Percentiles rank a stretch among this genome's conserved stretches.
Evolutionary conservation across 164 flowering plant genomes (phyloP).

Genomic region (Nymphaea thermarum): DNA sequence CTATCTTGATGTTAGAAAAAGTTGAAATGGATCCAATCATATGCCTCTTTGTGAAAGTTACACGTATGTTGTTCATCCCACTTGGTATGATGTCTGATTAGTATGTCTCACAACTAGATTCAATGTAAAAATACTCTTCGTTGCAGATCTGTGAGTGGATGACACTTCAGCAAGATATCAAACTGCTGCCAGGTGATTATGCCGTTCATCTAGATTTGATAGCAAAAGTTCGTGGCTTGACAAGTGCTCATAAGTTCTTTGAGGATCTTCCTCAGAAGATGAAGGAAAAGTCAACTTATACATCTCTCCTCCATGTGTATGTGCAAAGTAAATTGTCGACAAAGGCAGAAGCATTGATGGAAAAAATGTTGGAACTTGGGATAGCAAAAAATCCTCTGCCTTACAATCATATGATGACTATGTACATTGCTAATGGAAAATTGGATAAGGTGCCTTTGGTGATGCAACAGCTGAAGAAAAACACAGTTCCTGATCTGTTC

Average conservation of each 20-base stretch:
- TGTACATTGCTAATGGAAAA: slow-evolving; percentile 54
- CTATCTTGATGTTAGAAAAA: too few relatives aligned
- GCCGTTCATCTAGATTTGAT: slow-evolving; percentile 93
- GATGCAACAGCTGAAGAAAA: slow-evolving; percentile 45
- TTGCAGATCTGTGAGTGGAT: slow-evolving; percentile 94
- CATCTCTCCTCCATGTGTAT: slow-evolving; percentile 74
- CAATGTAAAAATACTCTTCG: slow-evolving; percentile 1
- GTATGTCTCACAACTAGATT: not conserved
- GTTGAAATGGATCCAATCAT: too few relatives aligned
- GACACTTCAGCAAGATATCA: slow-evolving; percentile 50
- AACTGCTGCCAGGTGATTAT: slow-evolving; percentile 72
- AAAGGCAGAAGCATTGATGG: slow-evolving; percentile 81
- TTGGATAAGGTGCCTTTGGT: slow-evolving; percentile 44
- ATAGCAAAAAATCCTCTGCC: slow-evolving; percentile 51
- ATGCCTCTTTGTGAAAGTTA: too few relatives aligned
- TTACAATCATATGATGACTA: slow-evolving; percentile 59
- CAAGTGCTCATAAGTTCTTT: slow-evolving; percentile 84
- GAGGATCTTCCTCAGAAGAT: slow-evolving; percentile 67
- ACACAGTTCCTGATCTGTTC: slow-evolving; percentile 50
- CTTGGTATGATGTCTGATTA: not conserved
- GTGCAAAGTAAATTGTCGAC: slow-evolving; percentile 35
- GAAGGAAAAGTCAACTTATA: slow-evolving; percentile 37
- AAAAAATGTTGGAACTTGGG: slow-evolving; percentile 69
- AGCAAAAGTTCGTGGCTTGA: slow-evolving; percentile 65
- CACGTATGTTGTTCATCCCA: too few relatives aligned